Conservation (phyloP, 805 yeast species). For the Kodamaea lidongshanica region DNA sequence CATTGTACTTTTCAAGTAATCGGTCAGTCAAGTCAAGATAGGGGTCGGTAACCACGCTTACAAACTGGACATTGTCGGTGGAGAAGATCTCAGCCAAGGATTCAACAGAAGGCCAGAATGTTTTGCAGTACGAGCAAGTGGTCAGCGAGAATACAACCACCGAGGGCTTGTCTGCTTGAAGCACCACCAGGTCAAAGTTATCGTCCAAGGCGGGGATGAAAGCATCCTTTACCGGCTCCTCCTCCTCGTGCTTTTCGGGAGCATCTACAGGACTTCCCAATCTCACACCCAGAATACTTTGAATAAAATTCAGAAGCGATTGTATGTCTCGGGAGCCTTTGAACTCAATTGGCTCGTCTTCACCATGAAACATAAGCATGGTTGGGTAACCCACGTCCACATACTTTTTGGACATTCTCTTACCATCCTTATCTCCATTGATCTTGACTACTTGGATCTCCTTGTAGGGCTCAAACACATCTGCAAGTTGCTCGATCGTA, state of each 20-base stretch:
- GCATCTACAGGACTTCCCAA: constrained; percentile 6
- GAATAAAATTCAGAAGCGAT: constrained; percentile 48
- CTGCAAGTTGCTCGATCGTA: constrained; percentile 27
- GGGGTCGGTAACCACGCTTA: constrained; percentile 35
- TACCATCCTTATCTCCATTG: constrained; percentile 53
- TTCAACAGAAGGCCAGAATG: constrained; percentile 46
- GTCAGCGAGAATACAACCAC: constrained; percentile 54
- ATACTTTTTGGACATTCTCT: constrained; percentile 43
- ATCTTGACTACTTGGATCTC: constrained; percentile 47
- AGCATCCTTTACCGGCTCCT: constrained; percentile 4
- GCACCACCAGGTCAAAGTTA: constrained; percentile 39
- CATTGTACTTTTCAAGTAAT: constrained; percentile 3
- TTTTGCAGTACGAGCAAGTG: constrained; percentile 57
- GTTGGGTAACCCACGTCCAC: constrained; percentile 63
- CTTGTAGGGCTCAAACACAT: constrained; percentile 23
- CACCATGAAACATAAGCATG: constrained; percentile 50
- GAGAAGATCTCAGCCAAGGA: constrained; percentile 42
- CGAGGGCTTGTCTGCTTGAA: constrained; percentile 22
- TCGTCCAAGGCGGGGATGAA: constrained; percentile 23
- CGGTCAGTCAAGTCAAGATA: constrained; percentile 5
- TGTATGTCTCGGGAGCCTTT: constrained; percentile 49
- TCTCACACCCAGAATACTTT: constrained; percentile 27
- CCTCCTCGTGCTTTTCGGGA: not conserved
- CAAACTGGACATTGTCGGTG: constrained; percentile 28
- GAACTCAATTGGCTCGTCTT: constrained; percentile 47